A percentile compares a stretch with the other conserved stretches of the same genome.
Evolutionary conservation across 768 basidiomycete genomes (phyloP).

Genomic region (Amanita pseudoporphyria): DNA sequence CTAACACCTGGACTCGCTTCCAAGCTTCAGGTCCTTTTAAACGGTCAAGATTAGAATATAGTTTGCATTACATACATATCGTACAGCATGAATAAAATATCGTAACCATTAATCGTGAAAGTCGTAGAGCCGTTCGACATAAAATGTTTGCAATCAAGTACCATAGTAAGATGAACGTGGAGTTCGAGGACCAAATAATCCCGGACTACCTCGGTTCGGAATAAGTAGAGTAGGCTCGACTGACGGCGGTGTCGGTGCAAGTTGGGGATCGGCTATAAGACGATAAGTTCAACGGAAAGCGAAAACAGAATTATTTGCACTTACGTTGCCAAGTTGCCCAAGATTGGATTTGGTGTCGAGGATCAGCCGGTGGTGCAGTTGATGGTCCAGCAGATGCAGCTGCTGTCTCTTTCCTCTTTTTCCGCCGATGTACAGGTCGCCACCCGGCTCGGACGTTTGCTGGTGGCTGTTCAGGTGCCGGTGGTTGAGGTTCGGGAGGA

Average conservation of each 20-base stretch:
- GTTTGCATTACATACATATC: background rate
- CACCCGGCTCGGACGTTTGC: constrained; percentile 47
- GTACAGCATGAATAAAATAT: constrained; percentile 1
- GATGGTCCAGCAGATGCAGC: constrained; percentile 19
- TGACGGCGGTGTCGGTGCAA: constrained; percentile 52
- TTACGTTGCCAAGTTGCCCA: constrained; percentile 65
- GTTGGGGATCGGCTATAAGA: constrained; percentile 44
- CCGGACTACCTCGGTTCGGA: constrained; percentile 48
- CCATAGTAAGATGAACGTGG: constrained; percentile 23
- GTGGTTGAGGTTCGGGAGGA: constrained; percentile 27
- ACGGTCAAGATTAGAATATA: background rate
- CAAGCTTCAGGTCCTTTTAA: constrained; percentile 24
- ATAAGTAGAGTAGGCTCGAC: constrained; percentile 51
- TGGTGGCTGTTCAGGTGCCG: constrained; percentile 31
- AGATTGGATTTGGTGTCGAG: constrained; percentile 35
- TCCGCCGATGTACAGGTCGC: constrained; percentile 41
- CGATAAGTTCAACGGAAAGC: constrained; percentile 1
- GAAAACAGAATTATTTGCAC: constrained; percentile 18
- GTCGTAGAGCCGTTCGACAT: background rate
- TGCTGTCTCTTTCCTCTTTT: constrained; percentile 37
- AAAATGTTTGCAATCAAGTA: background rate
- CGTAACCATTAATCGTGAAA: background rate
- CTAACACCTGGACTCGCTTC: constrained; percentile 57
- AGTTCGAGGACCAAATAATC: constrained; percentile 74
- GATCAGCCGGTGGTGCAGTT: constrained; percentile 22